Percentiles rank a stretch among this genome's conserved stretches.
phyloP scores from a whole-genome alignment of 495 filamentous ascomycete species.

The Aspergillus steynii region DNA sequence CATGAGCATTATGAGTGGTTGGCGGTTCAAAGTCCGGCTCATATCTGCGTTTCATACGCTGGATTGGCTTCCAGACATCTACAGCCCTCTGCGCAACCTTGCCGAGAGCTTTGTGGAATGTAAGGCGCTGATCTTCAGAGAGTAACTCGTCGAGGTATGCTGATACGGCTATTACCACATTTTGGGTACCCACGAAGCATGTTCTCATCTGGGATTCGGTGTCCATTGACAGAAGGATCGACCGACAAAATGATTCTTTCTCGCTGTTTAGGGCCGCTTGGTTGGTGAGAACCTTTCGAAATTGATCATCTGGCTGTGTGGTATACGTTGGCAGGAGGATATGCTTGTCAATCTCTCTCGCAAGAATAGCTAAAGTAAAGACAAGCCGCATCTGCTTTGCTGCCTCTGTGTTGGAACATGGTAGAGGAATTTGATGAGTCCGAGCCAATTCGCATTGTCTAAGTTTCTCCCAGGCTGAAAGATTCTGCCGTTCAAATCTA shows the following conservation, averaged over 20 bases:
- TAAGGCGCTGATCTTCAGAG: conserved; percentile 11
- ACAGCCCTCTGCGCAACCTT: conserved; percentile 20
- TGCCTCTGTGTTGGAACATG: conserved; percentile 21
- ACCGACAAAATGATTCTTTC: conserved; percentile 28
- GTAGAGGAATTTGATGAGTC: conserved; percentile 12
- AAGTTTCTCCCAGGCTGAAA: conserved; percentile 15
- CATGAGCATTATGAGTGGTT: conserved; percentile 1
- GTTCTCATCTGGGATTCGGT: conserved; percentile 12
- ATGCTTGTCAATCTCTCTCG: conserved; percentile 23
- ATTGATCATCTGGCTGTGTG: conserved; percentile 6
- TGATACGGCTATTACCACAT: conserved; percentile 12
- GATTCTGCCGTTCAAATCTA: conserved; percentile 8
- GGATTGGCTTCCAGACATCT: conserved; percentile 19
- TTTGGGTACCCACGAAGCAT: conserved; percentile 11
- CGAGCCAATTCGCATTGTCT: conserved; percentile 6
- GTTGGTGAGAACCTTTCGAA: conserved; percentile 17
- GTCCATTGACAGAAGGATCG: conserved; percentile 25
- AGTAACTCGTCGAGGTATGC: conserved; percentile 16
- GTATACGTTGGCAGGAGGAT: conserved; percentile 31
- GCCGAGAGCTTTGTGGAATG: conserved; percentile 14
- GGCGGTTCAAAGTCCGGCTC: conserved; percentile 23
- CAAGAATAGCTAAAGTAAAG: conserved; percentile 26
- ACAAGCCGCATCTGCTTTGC: conserved; percentile 28
- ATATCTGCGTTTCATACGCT: conserved; percentile 16
- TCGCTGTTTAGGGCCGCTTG: conserved; percentile 22